Evolutionary conservation across 352 stramenopile species (phyloP).

Genomic region (Phytophthora constricta): DNA sequence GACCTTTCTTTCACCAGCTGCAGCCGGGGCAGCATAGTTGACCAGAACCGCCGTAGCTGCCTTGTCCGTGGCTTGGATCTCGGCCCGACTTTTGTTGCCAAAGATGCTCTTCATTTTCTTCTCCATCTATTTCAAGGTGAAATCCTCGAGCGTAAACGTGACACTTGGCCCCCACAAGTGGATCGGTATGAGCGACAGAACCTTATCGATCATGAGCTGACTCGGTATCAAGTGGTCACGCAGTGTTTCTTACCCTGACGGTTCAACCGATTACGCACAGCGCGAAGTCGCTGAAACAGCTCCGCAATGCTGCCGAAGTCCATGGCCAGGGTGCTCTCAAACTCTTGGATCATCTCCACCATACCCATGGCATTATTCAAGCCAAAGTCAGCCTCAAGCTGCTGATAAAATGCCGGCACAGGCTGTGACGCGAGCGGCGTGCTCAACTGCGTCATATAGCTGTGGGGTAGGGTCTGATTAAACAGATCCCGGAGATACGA

Average conservation of each 20-base stretch:
- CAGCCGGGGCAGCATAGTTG: not conserved
- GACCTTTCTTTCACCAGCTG: not conserved
- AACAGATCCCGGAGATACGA: conserved; percentile 13
- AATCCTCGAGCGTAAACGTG: not conserved
- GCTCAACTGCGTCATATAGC: conserved; percentile 15
- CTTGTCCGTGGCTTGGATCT: conserved; percentile 3
- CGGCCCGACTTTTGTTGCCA: not conserved
- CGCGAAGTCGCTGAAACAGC: not conserved
- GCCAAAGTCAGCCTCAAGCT: not conserved
- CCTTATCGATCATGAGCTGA: not conserved
- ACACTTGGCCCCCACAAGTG: not conserved
- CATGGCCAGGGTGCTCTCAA: not conserved
- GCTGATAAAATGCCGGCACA: too few relatives aligned
- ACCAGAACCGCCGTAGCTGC: not conserved
- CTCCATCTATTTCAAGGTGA: conserved; percentile 6
- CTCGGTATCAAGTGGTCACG: not conserved
- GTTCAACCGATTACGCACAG: not conserved
- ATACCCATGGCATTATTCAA: conserved; percentile 1
- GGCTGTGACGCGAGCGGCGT: too few relatives aligned
- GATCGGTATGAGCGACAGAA: not conserved
- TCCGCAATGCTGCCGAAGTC: not conserved
- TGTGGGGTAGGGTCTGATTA: conserved; percentile 10
- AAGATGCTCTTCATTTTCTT: conserved; percentile 11
- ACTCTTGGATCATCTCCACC: conserved; percentile 3
- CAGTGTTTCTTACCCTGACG: not conserved